A percentile compares a stretch with the other conserved stretches of the same genome.
Evolutionary conservation across 208 protist genomes (phyloP).

Genomic region (Tritrichomonas musculus): DNA sequence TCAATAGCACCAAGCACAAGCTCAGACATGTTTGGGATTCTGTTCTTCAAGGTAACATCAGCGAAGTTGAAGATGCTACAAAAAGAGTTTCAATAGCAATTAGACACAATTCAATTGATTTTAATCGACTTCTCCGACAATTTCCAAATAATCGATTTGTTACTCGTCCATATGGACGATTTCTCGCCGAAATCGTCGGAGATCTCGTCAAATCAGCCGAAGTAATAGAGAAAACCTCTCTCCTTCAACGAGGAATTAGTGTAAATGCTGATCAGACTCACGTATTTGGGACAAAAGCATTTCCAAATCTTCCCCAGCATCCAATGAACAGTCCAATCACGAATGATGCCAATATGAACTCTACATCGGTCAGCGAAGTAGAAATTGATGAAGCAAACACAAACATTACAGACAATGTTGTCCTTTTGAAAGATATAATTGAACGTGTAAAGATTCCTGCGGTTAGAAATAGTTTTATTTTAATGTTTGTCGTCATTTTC

Average conservation of each 20-base stretch:
- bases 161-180: background rate
- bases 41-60: background rate
- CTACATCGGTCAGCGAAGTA: too few relatives aligned
- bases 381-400: too few relatives aligned
- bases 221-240: background rate
- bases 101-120: background rate
- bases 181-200: background rate
- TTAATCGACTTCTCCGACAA: background rate
- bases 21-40: constrained; percentile 10
- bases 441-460: too few relatives aligned
- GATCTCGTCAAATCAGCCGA: background rate
- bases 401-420: too few relatives aligned
- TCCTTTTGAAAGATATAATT: too few relatives aligned
- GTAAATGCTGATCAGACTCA: background rate
- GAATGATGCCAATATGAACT: too few relatives aligned
- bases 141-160: constrained; percentile 13
- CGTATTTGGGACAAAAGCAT: background rate
- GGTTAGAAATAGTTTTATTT: too few relatives aligned
- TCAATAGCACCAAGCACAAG: background rate
- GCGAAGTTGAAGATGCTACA: background rate
- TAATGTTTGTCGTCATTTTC: too few relatives aligned
- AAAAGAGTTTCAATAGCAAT: background rate
- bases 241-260: background rate
- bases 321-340: too few relatives aligned
- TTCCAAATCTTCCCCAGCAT: background rate